phyloP scores from a whole-genome alignment of 768 basidiomycete species.

The Glaciozyma antarctica region DNA sequence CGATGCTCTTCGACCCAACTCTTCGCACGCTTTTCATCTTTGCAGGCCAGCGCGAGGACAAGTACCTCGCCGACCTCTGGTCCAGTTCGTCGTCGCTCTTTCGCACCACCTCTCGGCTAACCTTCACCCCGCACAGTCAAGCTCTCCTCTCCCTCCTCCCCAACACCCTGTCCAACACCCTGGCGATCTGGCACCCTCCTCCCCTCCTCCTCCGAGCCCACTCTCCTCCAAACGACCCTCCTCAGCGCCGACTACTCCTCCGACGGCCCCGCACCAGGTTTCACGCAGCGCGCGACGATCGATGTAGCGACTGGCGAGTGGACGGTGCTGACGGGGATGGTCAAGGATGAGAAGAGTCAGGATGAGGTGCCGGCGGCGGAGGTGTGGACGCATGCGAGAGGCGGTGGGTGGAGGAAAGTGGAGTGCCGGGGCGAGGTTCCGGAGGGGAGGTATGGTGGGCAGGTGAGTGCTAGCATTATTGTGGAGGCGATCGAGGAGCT shows the following conservation, averaged over 20 bases:
- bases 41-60: slow-evolving; percentile 29
- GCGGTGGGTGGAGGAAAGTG: slow-evolving; percentile 4
- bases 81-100: too few relatives aligned
- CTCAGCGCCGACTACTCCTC: not conserved
- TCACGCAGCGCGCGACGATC: slow-evolving; percentile 24
- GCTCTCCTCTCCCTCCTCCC: not conserved
- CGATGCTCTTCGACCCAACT: slow-evolving; percentile 25
- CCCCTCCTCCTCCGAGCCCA: not conserved
- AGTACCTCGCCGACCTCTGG: slow-evolving; percentile 32
- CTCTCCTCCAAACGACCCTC: not conserved
- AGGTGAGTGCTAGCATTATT: slow-evolving; percentile 7
- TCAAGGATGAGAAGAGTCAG: not conserved
- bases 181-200: slow-evolving; percentile 25
- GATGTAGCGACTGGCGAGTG: slow-evolving; percentile 1
- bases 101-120: too few relatives aligned
- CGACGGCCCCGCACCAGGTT: slow-evolving; percentile 6
- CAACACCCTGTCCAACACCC: not conserved
- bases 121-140: not conserved
- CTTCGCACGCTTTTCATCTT: slow-evolving; percentile 24
- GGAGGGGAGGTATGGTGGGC: slow-evolving; percentile 15
- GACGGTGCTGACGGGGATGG: slow-evolving; percentile 26
- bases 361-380: not conserved
- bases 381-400: slow-evolving; percentile 7
- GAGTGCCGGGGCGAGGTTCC: slow-evolving; percentile 1
- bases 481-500: too few relatives aligned